phyloP scores from a whole-genome alignment of 305 asterid genomes.

The Rubia balearica region DNA sequence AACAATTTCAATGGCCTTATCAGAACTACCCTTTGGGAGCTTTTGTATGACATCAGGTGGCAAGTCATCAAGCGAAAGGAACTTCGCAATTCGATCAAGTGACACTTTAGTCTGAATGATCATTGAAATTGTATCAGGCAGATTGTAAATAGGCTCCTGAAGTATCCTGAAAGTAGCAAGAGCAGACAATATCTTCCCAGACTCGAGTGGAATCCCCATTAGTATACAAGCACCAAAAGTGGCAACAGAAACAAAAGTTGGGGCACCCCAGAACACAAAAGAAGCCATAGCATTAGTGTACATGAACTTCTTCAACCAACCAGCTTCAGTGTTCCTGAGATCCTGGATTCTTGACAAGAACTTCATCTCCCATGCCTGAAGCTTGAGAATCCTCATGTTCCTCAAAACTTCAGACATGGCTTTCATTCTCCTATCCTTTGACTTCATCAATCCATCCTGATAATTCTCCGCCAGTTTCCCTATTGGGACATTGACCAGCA shows the following conservation, averaged over 20 bases:
- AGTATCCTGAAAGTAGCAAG: slow-evolving; percentile 86
- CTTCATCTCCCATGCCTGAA: slow-evolving; percentile 89
- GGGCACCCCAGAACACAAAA: slow-evolving; percentile 65
- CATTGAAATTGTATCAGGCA: slow-evolving; percentile 74
- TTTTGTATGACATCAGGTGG: slow-evolving; percentile 46
- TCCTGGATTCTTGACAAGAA: slow-evolving; percentile 50
- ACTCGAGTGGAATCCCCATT: slow-evolving; percentile 68
- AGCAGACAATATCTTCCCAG: slow-evolving; percentile 79
- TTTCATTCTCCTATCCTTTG: slow-evolving; percentile 77
- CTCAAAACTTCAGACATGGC: slow-evolving; percentile 73
- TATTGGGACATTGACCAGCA: slow-evolving; percentile 62
- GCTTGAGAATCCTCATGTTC: slow-evolving; percentile 85
- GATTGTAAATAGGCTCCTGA: slow-evolving; percentile 65
- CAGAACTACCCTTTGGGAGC: slow-evolving; percentile 45
- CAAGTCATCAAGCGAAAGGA: slow-evolving; percentile 68
- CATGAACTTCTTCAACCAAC: slow-evolving; percentile 57
- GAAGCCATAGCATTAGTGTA: slow-evolving; percentile 44
- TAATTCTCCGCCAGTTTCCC: slow-evolving; percentile 52
- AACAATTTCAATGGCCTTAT: slow-evolving; percentile 49
- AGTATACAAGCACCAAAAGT: slow-evolving; percentile 69
- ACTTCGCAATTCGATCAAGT: slow-evolving; percentile 70
- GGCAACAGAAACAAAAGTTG: slow-evolving; percentile 56
- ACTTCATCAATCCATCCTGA: slow-evolving; percentile 62
- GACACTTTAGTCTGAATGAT: slow-evolving; percentile 87
- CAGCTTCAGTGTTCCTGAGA: slow-evolving; percentile 50